These are phyloP conservation scores for Gnomoniopsis smithogilvyi DNA, from an alignment of 2,329 filamentous ascomycete species.

Conservation along the genomic window DNA sequence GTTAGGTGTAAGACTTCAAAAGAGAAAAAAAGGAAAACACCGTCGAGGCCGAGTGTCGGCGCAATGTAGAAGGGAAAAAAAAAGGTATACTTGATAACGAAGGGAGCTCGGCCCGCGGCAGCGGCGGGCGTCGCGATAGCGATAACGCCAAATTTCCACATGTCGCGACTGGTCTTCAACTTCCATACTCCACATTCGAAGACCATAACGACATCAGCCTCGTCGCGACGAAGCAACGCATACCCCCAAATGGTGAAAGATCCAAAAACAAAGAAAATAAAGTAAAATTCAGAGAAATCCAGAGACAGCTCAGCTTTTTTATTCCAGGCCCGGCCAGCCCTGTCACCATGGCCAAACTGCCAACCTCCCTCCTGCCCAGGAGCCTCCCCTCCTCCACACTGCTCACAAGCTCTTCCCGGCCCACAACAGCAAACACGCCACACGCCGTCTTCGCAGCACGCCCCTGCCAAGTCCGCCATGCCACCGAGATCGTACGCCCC, in stretches of 20 bases:
- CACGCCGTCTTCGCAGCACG: slow-evolving; percentile 21
- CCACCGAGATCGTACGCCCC: slow-evolving; percentile 82
- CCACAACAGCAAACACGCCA: slow-evolving; percentile 17
- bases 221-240: too few relatives aligned
- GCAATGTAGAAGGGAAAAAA: too few relatives aligned
- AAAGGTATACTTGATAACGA: background rate
- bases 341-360: slow-evolving; percentile 30
- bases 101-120: background rate
- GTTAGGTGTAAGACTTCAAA: background rate
- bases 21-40: background rate
- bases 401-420: slow-evolving; percentile 10
- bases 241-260: too few relatives aligned
- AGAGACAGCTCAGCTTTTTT: too few relatives aligned
- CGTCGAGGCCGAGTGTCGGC: background rate
- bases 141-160: background rate
- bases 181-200: background rate
- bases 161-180: background rate
- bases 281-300: too few relatives aligned
- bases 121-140: background rate
- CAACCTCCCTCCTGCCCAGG: slow-evolving; percentile 28
- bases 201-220: background rate
- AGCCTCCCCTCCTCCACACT: slow-evolving; percentile 21
- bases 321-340: slow-evolving; percentile 15
- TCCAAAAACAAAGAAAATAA: too few relatives aligned
- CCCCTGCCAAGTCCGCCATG: slow-evolving; percentile 65